Evolutionary conservation across 2,329 filamentous ascomycete genomes (phyloP).

Genomic region (Penicillium sp.): DNA sequence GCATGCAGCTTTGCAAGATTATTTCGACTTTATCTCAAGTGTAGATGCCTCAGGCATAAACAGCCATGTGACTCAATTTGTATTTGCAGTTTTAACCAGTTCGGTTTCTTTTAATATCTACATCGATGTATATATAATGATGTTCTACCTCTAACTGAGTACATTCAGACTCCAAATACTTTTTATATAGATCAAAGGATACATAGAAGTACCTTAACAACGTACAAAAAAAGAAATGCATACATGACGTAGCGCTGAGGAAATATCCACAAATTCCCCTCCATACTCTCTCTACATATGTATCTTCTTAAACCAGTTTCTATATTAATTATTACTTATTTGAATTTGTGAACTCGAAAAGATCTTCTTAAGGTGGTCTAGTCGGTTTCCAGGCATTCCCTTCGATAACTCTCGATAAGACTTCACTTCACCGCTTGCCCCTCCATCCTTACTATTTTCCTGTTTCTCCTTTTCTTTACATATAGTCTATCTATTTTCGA

Average conservation of each 20-base stretch:
- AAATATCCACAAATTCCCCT: conserved; percentile 3
- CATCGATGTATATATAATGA: not conserved
- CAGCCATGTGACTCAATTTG: conserved; percentile 13
- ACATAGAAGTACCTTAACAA: not conserved
- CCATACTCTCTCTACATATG: conserved; percentile 1
- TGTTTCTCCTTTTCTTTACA: conserved; percentile 1
- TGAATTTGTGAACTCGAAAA: not conserved
- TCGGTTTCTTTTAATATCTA: not conserved
- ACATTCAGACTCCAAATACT: not conserved
- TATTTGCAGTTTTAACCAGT: not conserved
- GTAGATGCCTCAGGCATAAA: conserved; percentile 5
- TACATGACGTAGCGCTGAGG: conserved; percentile 25
- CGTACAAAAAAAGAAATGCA: not conserved
- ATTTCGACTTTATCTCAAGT: not conserved
- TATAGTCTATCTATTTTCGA: not conserved
- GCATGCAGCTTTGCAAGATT: not conserved
- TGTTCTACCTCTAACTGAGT: not conserved
- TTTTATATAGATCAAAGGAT: not conserved
- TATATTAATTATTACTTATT: not conserved
- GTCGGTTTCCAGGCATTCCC: conserved; percentile 10
- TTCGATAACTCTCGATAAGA: conserved; percentile 19
- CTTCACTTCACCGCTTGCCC: conserved; percentile 27
- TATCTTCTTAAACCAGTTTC: not conserved
- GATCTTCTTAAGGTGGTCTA: not conserved
- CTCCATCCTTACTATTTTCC: conserved; percentile 13